These are phyloP conservation scores for Pythium guiyangense DNA, from an alignment of 352 stramenopile species.

Conservation along the genomic window DNA sequence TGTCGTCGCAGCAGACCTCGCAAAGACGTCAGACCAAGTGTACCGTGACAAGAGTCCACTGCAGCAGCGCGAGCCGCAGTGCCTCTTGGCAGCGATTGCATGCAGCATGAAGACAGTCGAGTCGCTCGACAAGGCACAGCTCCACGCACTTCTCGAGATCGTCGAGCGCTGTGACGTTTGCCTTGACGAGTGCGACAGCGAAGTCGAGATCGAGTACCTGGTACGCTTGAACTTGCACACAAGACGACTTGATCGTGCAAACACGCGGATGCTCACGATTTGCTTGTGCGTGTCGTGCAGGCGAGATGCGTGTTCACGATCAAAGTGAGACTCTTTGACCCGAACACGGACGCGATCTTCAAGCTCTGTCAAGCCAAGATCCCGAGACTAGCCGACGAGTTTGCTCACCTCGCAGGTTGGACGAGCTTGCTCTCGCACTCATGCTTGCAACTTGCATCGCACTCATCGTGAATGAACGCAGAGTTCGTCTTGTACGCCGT, in stretches of 20 bases:
- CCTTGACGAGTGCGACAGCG: slow-evolving; percentile 8
- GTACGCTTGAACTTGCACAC: slow-evolving; percentile 6
- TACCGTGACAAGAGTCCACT: slow-evolving; percentile 35
- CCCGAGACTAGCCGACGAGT: slow-evolving; percentile 21
- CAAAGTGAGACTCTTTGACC: slow-evolving; percentile 57
- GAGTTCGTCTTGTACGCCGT: slow-evolving; percentile 57
- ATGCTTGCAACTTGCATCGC: background rate
- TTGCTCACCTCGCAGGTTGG: slow-evolving; percentile 54
- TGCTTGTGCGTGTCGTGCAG: slow-evolving; percentile 17
- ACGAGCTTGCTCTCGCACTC: background rate
- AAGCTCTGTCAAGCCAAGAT: slow-evolving; percentile 45
- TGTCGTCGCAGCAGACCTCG: slow-evolving; percentile 52
- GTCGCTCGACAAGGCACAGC: slow-evolving; percentile 24
- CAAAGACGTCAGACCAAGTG: slow-evolving; percentile 33
- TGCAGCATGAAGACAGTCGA: slow-evolving; percentile 53
- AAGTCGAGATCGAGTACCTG: slow-evolving; percentile 13
- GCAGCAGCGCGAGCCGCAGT: slow-evolving; percentile 28
- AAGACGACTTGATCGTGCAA: background rate
- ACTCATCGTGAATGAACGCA: slow-evolving; percentile 9
- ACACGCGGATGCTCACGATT: background rate
- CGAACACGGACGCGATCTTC: slow-evolving; percentile 45
- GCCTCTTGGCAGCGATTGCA: slow-evolving; percentile 54
- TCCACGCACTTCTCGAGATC: slow-evolving; percentile 37
- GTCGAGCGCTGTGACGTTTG: slow-evolving; percentile 32
- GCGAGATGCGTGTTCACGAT: slow-evolving; percentile 40